Evolutionary conservation across 495 filamentous ascomycete genomes (phyloP).

Genomic region (Clavariopsis aquatica): DNA sequence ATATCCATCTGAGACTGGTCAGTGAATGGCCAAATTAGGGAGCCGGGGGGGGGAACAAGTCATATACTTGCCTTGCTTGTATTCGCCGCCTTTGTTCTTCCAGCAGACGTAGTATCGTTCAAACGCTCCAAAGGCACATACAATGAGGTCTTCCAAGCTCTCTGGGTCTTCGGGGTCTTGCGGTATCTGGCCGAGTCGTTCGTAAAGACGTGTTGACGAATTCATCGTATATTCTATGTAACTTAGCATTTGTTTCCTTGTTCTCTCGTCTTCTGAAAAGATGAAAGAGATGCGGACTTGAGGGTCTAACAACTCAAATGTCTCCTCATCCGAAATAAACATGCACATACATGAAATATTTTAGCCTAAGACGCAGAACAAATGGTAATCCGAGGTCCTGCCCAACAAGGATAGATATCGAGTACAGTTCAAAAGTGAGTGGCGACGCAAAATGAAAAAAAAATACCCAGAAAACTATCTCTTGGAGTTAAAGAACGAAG

Average conservation of each 20-base stretch:
- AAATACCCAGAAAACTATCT: too few relatives aligned
- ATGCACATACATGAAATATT: too few relatives aligned
- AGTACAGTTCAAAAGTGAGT: too few relatives aligned
- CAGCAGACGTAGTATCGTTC: slow-evolving; percentile 39
- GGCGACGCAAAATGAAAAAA: too few relatives aligned
- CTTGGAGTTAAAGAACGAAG: too few relatives aligned
- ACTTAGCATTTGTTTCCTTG: not conserved
- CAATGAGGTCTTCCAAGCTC: slow-evolving; percentile 29
- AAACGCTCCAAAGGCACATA: slow-evolving; percentile 37
- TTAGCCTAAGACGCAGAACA: too few relatives aligned
- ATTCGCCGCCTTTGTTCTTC: slow-evolving; percentile 32
- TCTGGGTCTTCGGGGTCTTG: slow-evolving; percentile 33
- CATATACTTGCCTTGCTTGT: slow-evolving; percentile 31
- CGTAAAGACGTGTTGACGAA: slow-evolving; percentile 30
- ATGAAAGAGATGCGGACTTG: not conserved
- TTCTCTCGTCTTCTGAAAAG: not conserved
- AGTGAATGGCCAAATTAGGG: too few relatives aligned
- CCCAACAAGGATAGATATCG: too few relatives aligned
- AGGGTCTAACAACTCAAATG: not conserved
- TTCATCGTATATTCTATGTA: slow-evolving; percentile 21
- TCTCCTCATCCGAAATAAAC: too few relatives aligned
- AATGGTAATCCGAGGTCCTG: too few relatives aligned
- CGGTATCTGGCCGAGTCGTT: slow-evolving; percentile 29
- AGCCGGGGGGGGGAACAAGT: too few relatives aligned
- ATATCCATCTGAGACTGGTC: slow-evolving; percentile 41